Evolutionary conservation across 2,329 filamentous ascomycete genomes (phyloP).

Genomic region (Thielaviopsis ethacetica): DNA sequence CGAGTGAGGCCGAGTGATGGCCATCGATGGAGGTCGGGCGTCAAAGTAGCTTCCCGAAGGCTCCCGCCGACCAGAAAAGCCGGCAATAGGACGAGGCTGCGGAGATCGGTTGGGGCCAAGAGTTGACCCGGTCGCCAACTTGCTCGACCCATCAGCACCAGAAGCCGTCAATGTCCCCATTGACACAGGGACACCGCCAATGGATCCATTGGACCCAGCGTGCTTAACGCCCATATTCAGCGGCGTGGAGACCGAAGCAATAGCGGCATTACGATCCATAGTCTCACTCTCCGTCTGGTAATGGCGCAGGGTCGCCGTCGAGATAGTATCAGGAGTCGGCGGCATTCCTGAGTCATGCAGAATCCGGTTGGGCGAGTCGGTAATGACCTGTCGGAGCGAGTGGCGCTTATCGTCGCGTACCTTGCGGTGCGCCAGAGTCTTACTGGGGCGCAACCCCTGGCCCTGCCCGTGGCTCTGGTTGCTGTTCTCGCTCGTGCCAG

Average conservation of each 20-base stretch:
- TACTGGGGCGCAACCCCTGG: slow-evolving; percentile 18
- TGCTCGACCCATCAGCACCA: not conserved
- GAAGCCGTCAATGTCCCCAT: not conserved
- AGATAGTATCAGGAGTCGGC: slow-evolving; percentile 44
- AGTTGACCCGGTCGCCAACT: not conserved
- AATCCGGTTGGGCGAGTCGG: slow-evolving; percentile 26
- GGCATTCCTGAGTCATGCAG: slow-evolving; percentile 30
- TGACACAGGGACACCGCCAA: slow-evolving; percentile 9
- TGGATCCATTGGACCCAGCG: slow-evolving; percentile 7
- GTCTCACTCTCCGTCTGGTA: slow-evolving; percentile 35
- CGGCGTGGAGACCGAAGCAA: not conserved
- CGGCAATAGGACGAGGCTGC: slow-evolving; percentile 19
- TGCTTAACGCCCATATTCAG: slow-evolving; percentile 3
- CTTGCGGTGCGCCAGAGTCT: slow-evolving; percentile 11
- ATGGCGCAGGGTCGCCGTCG: slow-evolving; percentile 35
- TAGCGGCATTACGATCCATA: slow-evolving; percentile 4
- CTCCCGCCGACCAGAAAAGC: slow-evolving; percentile 19
- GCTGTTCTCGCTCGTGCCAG: slow-evolving; percentile 16
- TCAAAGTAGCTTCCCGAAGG: slow-evolving; percentile 17
- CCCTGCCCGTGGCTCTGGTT: slow-evolving; percentile 11
- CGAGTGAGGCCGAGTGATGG: slow-evolving; percentile 28
- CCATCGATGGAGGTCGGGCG: slow-evolving; percentile 14
- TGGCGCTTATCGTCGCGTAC: slow-evolving; percentile 29
- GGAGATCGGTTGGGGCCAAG: slow-evolving; percentile 6
- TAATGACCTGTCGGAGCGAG: slow-evolving; percentile 31